phyloP scores from a whole-genome alignment of 805 yeast genomes.

The Danielozyma ontarioensis region DNA sequence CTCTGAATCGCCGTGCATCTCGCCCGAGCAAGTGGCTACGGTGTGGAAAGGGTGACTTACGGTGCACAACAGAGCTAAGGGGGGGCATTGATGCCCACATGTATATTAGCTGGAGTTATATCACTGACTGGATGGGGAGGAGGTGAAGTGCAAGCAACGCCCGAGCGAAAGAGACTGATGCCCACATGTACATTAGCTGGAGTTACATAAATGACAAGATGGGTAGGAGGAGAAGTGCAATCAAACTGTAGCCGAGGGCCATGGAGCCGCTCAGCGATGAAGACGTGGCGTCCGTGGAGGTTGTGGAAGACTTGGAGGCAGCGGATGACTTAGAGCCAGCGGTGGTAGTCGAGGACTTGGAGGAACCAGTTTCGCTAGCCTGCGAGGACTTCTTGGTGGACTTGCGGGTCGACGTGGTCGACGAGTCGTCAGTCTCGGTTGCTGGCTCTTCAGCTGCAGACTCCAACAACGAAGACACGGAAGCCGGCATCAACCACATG shows the following conservation, averaged over 20 bases:
- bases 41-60: no score
- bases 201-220: background rate
- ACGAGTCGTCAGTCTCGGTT: slow-evolving; percentile 3
- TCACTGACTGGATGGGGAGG: no score
- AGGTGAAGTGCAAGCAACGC: no score
- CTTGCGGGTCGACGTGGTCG: slow-evolving; percentile 1
- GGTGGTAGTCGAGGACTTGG: slow-evolving; percentile 2
- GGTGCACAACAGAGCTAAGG: no score
- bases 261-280: background rate
- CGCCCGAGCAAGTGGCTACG: no score
- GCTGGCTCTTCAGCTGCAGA: slow-evolving; percentile 20
- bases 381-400: slow-evolving; percentile 1
- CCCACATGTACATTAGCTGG: no score
- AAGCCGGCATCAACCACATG: slow-evolving; percentile 42
- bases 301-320: background rate
- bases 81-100: no score
- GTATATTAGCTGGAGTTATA: no score
- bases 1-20: no score
- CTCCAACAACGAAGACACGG: slow-evolving; percentile 25
- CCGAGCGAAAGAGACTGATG: no score
- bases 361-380: background rate
- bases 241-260: background rate
- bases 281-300: background rate
- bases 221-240: background rate
- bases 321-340: slow-evolving; percentile 2